phyloP scores from a whole-genome alignment of 768 basidiomycete genomes.

The Dentipellis fragilis region DNA sequence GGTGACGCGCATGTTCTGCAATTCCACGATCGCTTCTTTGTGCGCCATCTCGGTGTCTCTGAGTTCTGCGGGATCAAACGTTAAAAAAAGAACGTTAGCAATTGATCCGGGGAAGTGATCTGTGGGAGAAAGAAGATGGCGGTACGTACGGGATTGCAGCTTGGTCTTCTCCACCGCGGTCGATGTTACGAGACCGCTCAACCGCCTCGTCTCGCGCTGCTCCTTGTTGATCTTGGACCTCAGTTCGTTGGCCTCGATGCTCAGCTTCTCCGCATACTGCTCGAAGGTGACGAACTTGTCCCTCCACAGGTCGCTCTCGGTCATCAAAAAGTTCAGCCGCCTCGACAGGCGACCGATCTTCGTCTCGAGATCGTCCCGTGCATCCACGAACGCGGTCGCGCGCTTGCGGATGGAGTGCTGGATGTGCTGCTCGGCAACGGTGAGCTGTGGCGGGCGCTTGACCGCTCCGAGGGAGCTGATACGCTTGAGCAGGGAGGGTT shows the following conservation, averaged over 20 bases:
- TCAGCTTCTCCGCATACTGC: constrained; percentile 86
- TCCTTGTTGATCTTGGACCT: constrained; percentile 85
- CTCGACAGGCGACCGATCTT: constrained; percentile 84
- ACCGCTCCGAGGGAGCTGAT: constrained; percentile 67
- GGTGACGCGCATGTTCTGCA: constrained; percentile 71
- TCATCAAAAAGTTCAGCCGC: constrained; percentile 86
- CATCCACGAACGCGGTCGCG: constrained; percentile 90
- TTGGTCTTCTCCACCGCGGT: constrained; percentile 73
- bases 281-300: constrained; percentile 94
- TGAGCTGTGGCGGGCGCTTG: constrained; percentile 58
- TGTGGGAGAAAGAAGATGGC: no score
- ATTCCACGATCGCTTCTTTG: constrained; percentile 67
- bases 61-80: constrained; percentile 43
- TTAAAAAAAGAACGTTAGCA: neutral
- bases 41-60: constrained; percentile 76
- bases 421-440: constrained; percentile 73
- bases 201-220: constrained; percentile 76
- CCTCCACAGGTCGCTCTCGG: constrained; percentile 82
- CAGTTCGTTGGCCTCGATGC: constrained; percentile 76
- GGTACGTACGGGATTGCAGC: constrained; percentile 62
- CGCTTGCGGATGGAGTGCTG: constrained; percentile 86
- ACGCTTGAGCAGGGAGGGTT: constrained; percentile 79
- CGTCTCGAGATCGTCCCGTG: constrained; percentile 86
- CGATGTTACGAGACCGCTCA: constrained; percentile 69
- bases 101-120: neutral